Conservation (phyloP, 495 filamentous ascomycete species). For the Clohesyomyces aquaticus region DNA sequence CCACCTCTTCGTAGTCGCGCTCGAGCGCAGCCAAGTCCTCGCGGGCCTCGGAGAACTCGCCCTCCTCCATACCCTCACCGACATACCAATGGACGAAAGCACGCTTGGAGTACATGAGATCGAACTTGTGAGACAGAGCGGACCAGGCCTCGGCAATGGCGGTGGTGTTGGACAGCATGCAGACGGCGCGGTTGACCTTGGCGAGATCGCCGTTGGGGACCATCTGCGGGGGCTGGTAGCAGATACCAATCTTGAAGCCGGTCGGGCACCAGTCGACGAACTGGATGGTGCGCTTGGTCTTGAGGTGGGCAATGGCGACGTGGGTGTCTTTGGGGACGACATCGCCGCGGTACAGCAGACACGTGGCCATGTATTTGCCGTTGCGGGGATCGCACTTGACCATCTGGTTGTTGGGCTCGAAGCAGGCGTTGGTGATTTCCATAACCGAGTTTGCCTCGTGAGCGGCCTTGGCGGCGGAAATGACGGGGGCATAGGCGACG, state of each 20-base stretch:
- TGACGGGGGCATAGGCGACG: constrained; percentile 91
- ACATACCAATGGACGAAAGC: constrained; percentile 99
- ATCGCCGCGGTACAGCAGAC: constrained; percentile 96
- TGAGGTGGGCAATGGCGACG: constrained; percentile 87
- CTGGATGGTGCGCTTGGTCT: constrained; percentile 98
- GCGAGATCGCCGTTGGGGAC: constrained; percentile 97
- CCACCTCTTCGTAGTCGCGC: constrained; percentile 99
- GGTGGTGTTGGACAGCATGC: constrained; percentile 99
- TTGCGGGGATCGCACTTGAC: constrained; percentile 99
- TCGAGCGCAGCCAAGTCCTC: constrained; percentile 97
- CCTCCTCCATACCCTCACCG: constrained; percentile 99
- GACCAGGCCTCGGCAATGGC: constrained; percentile 99
- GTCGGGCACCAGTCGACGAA: constrained; percentile 99
- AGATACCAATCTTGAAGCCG: constrained; percentile 99
- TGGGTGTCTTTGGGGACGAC: constrained; percentile 96
- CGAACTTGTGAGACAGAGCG: constrained; percentile 96
- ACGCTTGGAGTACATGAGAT: constrained; percentile 99
- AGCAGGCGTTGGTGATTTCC: constrained; percentile 58
- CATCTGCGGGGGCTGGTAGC: constrained; percentile 94
- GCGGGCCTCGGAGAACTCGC: constrained; percentile 98
- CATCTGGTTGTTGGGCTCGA: constrained; percentile 91
- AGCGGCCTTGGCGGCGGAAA: constrained; percentile 89
- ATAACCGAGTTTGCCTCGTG: constrained; percentile 73
- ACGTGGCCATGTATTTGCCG: constrained; percentile 99
- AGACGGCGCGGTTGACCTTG: constrained; percentile 96